Conservation (phyloP, 2,329 filamentous ascomycete species). For the Arthroderma sp. region DNA sequence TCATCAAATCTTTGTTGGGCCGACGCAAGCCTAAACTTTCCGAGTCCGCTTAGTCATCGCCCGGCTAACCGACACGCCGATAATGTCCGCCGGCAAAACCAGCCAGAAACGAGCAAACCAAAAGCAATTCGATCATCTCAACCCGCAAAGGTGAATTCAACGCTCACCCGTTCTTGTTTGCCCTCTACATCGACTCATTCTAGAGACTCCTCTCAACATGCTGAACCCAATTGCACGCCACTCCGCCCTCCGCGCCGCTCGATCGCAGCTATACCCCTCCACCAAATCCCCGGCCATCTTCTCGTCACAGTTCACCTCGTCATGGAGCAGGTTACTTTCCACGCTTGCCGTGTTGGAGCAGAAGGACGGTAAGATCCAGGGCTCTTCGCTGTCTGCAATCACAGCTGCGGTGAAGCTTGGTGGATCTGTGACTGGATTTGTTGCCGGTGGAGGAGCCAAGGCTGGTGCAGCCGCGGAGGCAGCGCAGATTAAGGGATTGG, state of each 20-base stretch:
- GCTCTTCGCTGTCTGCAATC: conserved; percentile 69
- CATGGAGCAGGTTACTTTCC: conserved; percentile 59
- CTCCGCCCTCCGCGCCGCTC: conserved; percentile 30
- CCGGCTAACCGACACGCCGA: too few species aligned
- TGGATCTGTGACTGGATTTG: conserved; percentile 70
- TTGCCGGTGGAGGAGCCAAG: conserved; percentile 71
- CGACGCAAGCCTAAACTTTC: too few species aligned
- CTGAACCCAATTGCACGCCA: conserved; percentile 20
- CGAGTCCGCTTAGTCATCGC: too few species aligned
- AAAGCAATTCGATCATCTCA: too few species aligned
- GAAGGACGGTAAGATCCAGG: conserved; percentile 72
- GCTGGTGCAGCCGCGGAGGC: conserved; percentile 61
- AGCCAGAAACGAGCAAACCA: too few species aligned
- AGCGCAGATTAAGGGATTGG: conserved; percentile 76
- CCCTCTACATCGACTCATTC: too few species aligned
- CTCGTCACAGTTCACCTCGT: conserved; percentile 34
- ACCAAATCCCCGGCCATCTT: conserved; percentile 22
- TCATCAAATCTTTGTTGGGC: too few species aligned
- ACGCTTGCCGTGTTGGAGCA: conserved; percentile 89
- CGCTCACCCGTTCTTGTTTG: too few species aligned
- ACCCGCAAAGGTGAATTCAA: too few species aligned
- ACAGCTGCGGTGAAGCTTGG: conserved; percentile 78
- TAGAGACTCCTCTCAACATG: neutral
- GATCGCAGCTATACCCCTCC: conserved; percentile 33
- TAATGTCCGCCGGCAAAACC: too few species aligned